Conservation (phyloP, 495 filamentous ascomycete species). For the Penicillium silybi region DNA sequence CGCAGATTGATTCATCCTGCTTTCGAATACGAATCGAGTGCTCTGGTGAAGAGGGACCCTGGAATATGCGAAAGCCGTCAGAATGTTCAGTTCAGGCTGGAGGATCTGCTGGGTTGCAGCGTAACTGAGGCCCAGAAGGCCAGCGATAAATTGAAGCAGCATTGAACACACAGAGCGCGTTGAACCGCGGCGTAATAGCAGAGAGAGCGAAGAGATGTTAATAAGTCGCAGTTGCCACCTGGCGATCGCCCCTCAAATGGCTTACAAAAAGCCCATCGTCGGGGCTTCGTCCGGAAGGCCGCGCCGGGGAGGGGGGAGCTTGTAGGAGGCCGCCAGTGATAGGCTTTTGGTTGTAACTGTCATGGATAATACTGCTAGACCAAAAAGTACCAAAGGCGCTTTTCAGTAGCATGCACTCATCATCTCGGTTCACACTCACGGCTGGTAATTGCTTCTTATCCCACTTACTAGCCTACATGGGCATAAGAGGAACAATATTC, state of each 20-base stretch:
- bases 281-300: no score
- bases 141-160: background rate
- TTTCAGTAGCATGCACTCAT: background rate
- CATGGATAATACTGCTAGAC: background rate
- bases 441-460: no score
- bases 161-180: background rate
- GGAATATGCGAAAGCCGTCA: slow-evolving; percentile 15
- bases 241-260: background rate
- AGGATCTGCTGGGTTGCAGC: background rate
- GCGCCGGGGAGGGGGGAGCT: background rate
- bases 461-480: background rate
- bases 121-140: background rate
- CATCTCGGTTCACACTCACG: no score
- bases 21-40: slow-evolving; percentile 37
- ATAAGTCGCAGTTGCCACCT: background rate
- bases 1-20: slow-evolving; percentile 38
- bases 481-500: background rate
- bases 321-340: background rate
- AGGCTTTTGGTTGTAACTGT: no score
- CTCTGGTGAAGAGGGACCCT: slow-evolving; percentile 20
- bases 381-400: background rate
- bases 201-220: background rate
- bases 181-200: background rate
- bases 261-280: background rate
- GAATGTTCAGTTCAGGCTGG: background rate